phyloP scores from a whole-genome alignment of 257 asterid genomes.

The Nicotiana paniculata region DNA sequence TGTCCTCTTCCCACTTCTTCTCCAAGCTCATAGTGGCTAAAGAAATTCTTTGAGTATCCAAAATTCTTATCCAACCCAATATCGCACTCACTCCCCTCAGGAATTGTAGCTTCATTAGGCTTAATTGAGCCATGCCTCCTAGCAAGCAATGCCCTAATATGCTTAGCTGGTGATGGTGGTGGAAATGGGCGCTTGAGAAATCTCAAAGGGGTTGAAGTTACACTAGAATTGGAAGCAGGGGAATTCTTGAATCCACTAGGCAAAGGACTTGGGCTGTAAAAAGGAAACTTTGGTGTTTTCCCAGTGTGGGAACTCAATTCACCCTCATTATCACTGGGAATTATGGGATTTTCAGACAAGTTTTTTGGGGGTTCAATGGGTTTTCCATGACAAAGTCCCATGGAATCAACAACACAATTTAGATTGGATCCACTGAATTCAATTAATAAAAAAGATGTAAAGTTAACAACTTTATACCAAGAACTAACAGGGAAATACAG shows the following conservation, averaged over 20 bases:
- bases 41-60: conserved; percentile 67
- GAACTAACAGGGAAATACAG: neutral
- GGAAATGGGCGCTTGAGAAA: conserved; percentile 85
- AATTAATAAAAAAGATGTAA: neutral
- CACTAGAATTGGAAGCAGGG: conserved; percentile 67
- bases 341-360: conserved; percentile 41
- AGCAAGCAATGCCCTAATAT: conserved; percentile 76
- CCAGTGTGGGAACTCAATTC: conserved; percentile 49
- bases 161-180: conserved; percentile 98
- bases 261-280: conserved; percentile 92
- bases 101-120: conserved; percentile 85
- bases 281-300: conserved; percentile 83
- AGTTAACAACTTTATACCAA: neutral
- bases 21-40: conserved; percentile 55
- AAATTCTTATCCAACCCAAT: conserved; percentile 73
- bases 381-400: conserved; percentile 98
- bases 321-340: conserved; percentile 45
- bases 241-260: conserved; percentile 72
- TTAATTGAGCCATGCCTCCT: conserved; percentile 85
- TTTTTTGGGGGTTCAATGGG: conserved; percentile 57
- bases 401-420: conserved; percentile 41
- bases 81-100: conserved; percentile 93
- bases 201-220: conserved; percentile 76
- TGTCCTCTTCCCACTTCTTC: conserved; percentile 94
- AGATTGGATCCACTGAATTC: conserved; percentile 15